Base-by-base conservation (phyloP, 75 land plant species). In the Pinus taeda region DNA sequence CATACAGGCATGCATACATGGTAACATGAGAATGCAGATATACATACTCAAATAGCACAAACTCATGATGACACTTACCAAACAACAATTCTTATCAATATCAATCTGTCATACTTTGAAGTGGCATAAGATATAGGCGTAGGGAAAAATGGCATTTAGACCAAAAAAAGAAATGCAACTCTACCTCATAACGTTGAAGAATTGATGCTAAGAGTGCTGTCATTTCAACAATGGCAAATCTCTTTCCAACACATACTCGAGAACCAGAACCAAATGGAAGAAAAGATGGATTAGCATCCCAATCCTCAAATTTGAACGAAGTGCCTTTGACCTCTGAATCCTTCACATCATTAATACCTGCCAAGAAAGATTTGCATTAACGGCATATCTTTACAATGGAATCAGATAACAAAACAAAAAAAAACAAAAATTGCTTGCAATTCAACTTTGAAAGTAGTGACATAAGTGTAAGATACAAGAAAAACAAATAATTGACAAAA, bases 251-350 rank as follows among this genome's bases (percentile, higher is more conserved):
- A 77, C 90, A 90, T 21, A 85, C 85, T 6, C 90, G 85, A 62
- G 79, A 56, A 62, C 92, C 90, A 77, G 80, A 85, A 24, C 92
- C 92, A 82, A 90, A 90, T 60, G 89, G 86, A 65, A 90, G 90
- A 76, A 90, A 90, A 13, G 84, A 81, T 20, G 80, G 64, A 78
- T 83, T 82, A 14, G 58, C 63, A 69, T 79, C 79, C 69, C 79
- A 81, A 59, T 78, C 80, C 69, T 79, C 73, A 59, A 88, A 67
- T 29, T 82, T 73, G 66, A 30, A 67, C 20, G 20, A 53, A 37
- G 57, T 36, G 76, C 75, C 59, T 57, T 71, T 13, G 60, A 15
- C 59, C 36, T 75, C 60, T 33, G 29, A 75, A 64, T 59, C 18
- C 8, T 69, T 8, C 14, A 42, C 49, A 69, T 15, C 22, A 69